A percentile compares a stretch with the other conserved stretches of the same genome.
phyloP scores from a whole-genome alignment of 2,329 filamentous ascomycete genomes.

The Diaporthe ampelina region DNA sequence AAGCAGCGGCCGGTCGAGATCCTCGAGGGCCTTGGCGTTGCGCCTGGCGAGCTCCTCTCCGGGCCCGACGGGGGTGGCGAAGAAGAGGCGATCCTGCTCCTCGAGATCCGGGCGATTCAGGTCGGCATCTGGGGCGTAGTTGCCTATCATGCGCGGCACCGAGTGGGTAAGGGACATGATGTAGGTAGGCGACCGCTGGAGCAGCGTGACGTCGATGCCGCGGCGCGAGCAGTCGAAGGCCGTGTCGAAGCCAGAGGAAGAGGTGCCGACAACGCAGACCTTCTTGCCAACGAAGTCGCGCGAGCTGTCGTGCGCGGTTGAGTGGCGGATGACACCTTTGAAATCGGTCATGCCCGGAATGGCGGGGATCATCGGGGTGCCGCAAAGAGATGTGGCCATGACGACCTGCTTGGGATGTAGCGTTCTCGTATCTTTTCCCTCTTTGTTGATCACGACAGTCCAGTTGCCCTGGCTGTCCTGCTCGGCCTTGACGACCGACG shows the following conservation, averaged over 20 bases:
- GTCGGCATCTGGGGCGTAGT: conserved; percentile 14
- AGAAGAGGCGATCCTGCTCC: conserved; percentile 74
- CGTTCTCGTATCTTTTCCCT: conserved; percentile 55
- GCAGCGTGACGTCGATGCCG: conserved; percentile 75
- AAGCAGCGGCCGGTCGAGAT: conserved; percentile 59
- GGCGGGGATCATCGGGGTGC: conserved; percentile 65
- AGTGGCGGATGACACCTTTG: conserved; percentile 72
- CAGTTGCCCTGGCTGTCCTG: conserved; percentile 54
- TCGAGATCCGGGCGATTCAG: conserved; percentile 70
- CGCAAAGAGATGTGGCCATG: conserved; percentile 56
- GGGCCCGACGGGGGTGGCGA: conserved; percentile 78
- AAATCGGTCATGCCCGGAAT: conserved; percentile 59
- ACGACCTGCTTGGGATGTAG: conserved; percentile 65
- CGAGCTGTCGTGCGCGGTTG: conserved; percentile 75
- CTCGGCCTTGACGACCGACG: conserved; percentile 58
- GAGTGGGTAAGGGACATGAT: conserved; percentile 60
- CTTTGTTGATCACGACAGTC: conserved; percentile 58
- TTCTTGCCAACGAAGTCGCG: conserved; percentile 74
- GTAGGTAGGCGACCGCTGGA: conserved; percentile 77
- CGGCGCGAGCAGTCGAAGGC: conserved; percentile 69
- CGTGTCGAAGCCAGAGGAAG: conserved; percentile 78
- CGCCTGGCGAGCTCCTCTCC: conserved; percentile 76
- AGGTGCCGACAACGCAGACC: conserved; percentile 77
- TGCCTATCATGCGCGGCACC: conserved; percentile 12
- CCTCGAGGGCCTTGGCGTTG: conserved; percentile 60